These are phyloP conservation scores for Polytrichum formosum DNA, from an alignment of 225 moss, liverwort and hornwort species.

Conservation along the genomic window DNA sequence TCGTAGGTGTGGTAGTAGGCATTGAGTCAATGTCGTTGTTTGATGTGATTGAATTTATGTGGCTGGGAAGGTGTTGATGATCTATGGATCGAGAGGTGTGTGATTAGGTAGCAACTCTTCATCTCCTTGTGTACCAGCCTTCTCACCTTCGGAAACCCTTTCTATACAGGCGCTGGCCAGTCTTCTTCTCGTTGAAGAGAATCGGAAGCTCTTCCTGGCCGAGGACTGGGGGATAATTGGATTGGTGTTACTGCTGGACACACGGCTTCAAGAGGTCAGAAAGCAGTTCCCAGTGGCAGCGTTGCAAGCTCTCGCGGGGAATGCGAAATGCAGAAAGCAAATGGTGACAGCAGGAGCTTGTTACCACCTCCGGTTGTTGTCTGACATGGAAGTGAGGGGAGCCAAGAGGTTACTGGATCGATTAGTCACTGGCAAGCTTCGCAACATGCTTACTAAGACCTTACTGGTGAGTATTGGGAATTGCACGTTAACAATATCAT, in stretches of 20 bases:
- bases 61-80: not conserved
- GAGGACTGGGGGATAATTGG: slow-evolving; percentile 85
- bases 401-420: slow-evolving; percentile 76
- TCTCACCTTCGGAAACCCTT: not conserved
- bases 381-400: slow-evolving; percentile 71
- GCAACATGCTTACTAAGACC: slow-evolving; percentile 53
- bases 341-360: slow-evolving; percentile 91
- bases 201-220: slow-evolving; percentile 76
- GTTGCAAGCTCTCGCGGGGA: slow-evolving; percentile 63
- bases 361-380: slow-evolving; percentile 62
- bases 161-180: slow-evolving; percentile 56
- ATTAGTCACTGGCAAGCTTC: slow-evolving; percentile 71
- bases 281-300: slow-evolving; percentile 85
- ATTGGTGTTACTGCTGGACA: slow-evolving; percentile 74
- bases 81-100: not conserved
- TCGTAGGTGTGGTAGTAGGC: too few species aligned
- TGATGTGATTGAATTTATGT: too few species aligned
- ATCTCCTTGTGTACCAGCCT: too few species aligned
- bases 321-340: slow-evolving; percentile 68
- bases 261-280: slow-evolving; percentile 72
- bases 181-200: slow-evolving; percentile 81
- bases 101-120: not conserved
- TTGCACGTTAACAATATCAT: not conserved
- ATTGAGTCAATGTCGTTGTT: too few species aligned
- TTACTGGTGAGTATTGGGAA: slow-evolving; percentile 23